Evolutionary conservation across 1,139 yeast species (phyloP), one percentile per base, ranked within the genome.

Genomic region (Candida buenavistaensis): DNA sequence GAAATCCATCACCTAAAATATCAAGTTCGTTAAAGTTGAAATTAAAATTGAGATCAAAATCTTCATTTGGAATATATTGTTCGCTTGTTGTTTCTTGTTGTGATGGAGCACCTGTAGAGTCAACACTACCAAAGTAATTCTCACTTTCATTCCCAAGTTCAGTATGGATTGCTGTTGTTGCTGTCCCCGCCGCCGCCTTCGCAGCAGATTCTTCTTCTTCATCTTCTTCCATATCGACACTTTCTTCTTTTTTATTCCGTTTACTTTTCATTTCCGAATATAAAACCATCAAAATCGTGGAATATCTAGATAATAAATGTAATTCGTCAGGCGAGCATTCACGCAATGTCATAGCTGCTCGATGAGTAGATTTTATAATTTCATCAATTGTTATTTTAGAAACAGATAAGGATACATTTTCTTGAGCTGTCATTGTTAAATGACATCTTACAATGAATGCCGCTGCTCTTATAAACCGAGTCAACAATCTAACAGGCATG

Each of bases 401-500:
- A 26, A 84, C 55, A 7, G 81, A 73, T 28, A 83, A 55, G 4
- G 35, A 22, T 29, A 53, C 44, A 36, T 59, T 59, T 32, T 61
- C 57, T 47, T 70, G 62, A 34, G 78, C 78, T 0, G 86, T 79
- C 27, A 83, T 68, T 0, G 89, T 80, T 36, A 84, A 59, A 49
- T 84, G 82, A 52, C 95, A 85, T 55, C 89, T 89, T 8, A 90
- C 95, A 37, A 90, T 75, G 54, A 89, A 90, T 2, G 96, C 94
- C 5, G 88, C 90, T 0, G 96, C 89, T 48, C 94, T 76, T n/a
- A 90, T 90, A 23, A 88, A 80, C 40, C 96, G 68, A 1, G 89
- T 84, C 4, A 85, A 80, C 96, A 96, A 89, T 44, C 96, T 68
- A 10, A 88, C 90, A 0, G 97, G 96, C 80, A 90, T 87, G 51